A percentile compares a stretch with the other conserved stretches of the same genome.
phyloP scores from a whole-genome alignment of 1,284 basidiomycete genomes.

The Porogramme epimiltina region DNA sequence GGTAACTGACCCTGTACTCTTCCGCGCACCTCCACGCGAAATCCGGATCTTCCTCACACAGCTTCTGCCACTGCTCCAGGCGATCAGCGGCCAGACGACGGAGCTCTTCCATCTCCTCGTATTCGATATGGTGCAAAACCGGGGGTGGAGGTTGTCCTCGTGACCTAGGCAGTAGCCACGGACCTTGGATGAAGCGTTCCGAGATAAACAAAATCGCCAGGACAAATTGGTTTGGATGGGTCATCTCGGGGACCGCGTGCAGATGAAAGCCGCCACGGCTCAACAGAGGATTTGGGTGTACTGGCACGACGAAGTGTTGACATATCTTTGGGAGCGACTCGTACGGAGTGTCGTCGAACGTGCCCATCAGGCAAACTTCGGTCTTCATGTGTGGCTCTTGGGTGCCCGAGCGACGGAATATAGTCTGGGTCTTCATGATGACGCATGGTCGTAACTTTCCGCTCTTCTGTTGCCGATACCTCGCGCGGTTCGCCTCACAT shows the following conservation, averaged over 20 bases:
- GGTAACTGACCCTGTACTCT: too few species aligned
- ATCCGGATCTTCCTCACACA: too few species aligned
- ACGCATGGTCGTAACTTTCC: too few species aligned
- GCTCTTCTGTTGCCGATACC: too few species aligned
- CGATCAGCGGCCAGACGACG: too few species aligned
- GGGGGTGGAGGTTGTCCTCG: neutral
- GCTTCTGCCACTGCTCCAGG: too few species aligned
- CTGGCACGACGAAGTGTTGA: neutral
- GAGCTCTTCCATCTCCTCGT: too few species aligned
- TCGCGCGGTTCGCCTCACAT: too few species aligned
- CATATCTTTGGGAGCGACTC: neutral
- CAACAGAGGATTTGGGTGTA: neutral
- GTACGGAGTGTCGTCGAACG: neutral
- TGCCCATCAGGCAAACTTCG: neutral
- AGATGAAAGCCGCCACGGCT: neutral
- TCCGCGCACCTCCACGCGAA: too few species aligned
- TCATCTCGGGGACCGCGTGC: neutral
- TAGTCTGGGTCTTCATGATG: neutral
- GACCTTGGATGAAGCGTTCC: neutral
- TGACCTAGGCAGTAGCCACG: neutral
- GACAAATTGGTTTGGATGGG: neutral
- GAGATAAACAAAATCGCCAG: neutral
- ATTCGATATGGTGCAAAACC: too few species aligned
- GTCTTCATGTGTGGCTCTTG: neutral
- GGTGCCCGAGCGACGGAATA: neutral